Evolutionary conservation across 768 basidiomycete species (phyloP).

Genomic region (Lactarius hengduanensis): DNA sequence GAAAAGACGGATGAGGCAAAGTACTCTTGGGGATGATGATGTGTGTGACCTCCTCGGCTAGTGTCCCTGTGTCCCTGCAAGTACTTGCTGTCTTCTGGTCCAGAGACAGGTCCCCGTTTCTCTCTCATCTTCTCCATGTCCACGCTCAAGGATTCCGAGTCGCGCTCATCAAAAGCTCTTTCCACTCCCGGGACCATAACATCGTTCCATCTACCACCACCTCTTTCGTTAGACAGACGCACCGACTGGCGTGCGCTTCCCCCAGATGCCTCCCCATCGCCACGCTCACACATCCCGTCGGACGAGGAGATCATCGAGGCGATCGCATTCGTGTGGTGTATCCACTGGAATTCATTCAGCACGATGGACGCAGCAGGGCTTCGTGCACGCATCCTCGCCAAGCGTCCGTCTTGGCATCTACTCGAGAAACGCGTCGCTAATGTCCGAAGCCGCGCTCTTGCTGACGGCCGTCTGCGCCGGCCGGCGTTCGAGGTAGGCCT

Average conservation of each 20-base stretch:
- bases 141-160: not conserved
- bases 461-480: slow-evolving; percentile 21
- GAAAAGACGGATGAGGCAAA: not conserved
- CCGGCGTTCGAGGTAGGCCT: slow-evolving; percentile 19
- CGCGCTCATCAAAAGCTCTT: not conserved
- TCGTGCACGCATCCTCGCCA: slow-evolving; percentile 19
- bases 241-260: slow-evolving; percentile 24
- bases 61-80: not conserved
- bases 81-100: not conserved
- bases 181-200: not conserved
- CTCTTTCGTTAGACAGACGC: not conserved
- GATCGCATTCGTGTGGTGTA: slow-evolving; percentile 24
- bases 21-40: not conserved
- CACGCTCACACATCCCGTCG: slow-evolving; percentile 20
- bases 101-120: not conserved
- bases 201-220: not conserved
- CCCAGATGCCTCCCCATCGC: slow-evolving; percentile 17
- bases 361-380: slow-evolving; percentile 22
- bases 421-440: slow-evolving; percentile 22
- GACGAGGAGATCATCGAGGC: slow-evolving; percentile 25
- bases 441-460: slow-evolving; percentile 16
- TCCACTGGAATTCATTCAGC: slow-evolving; percentile 28
- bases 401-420: slow-evolving; percentile 17
- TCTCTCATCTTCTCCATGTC: not conserved
- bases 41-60: not conserved